phyloP scores from a whole-genome alignment of 768 basidiomycete genomes.

The Agaricus sinodeliciosus region DNA sequence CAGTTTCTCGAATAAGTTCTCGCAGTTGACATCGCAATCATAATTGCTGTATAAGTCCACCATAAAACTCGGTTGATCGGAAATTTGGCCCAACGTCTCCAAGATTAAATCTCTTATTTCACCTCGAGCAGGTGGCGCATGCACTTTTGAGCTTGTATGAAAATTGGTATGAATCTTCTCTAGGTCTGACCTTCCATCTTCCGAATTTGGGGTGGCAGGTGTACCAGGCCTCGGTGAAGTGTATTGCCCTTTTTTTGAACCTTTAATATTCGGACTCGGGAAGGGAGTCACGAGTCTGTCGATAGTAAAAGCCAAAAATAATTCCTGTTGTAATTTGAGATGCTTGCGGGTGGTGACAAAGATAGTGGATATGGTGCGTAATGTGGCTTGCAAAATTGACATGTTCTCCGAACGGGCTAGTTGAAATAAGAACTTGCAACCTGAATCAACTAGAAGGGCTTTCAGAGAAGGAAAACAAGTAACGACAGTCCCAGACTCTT shows the following conservation, averaged over 20 bases:
- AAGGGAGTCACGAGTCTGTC: conserved; percentile 76
- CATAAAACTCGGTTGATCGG: conserved; percentile 85
- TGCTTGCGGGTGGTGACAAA: conserved; percentile 81
- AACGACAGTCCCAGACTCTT: conserved; percentile 73
- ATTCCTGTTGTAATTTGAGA: conserved; percentile 91
- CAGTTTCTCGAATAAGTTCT: conserved; percentile 89
- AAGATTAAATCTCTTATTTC: conserved; percentile 87
- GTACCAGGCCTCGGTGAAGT: conserved; percentile 50
- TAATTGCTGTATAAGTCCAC: conserved; percentile 95
- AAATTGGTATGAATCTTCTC: conserved; percentile 28
- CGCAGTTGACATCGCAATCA: conserved; percentile 94
- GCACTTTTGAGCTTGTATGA: conserved; percentile 43
- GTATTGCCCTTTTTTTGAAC: conserved; percentile 17
- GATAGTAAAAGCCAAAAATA: conserved; percentile 90
- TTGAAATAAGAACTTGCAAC: conserved; percentile 96
- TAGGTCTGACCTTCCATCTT: conserved; percentile 30
- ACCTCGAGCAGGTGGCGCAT: conserved; percentile 72
- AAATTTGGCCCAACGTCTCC: conserved; percentile 78
- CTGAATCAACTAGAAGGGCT: conserved; percentile 75
- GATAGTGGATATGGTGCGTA: conserved; percentile 84
- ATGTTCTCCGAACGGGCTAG: conserved; percentile 88
- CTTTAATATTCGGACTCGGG: conserved; percentile 24
- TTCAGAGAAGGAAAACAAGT: conserved; percentile 73
- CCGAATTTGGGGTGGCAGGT: conserved; percentile 37
- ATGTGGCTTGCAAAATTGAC: conserved; percentile 67